Evolutionary conservation across 2,329 filamentous ascomycete species (phyloP), one percentile per base, ranked within the genome.

Genomic region (Pseudogymnoascus sp.): DNA sequence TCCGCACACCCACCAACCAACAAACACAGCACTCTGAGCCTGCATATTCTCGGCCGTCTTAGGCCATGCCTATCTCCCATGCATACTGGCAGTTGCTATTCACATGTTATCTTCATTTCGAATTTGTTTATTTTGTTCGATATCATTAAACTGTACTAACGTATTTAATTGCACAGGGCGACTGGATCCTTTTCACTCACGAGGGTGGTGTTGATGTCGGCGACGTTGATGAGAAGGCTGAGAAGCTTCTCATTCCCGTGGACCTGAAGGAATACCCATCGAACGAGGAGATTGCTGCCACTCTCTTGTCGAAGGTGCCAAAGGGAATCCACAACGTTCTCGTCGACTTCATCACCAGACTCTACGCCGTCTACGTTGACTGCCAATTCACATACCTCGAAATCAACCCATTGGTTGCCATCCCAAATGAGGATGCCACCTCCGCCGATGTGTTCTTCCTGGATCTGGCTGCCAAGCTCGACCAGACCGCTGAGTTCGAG

Each of bases 381-480:
- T 96, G 91, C 87, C 95, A 99, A 81, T 99, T 99, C 86, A 97
- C 95, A 75, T 99, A 99, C 83, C 91, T 99, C 72, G 95, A 99
- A 81, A 99, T 99, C 84, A 99, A 99, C 87, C 95, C 95, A 71
- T 83, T 99, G 69, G 95, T 99, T 67, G 95, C 97, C 76, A 93
- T 99, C 73, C 95, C 95, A 78, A 97, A 97, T 78, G 89, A 85
- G 70, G 88, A 93, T 72, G 89, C 85, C 75, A 97, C 93, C 70
- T 96, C 92, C 64, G 95, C 95, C 64, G 89, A 92, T 44, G 95
- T 99, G 62, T 86, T 97, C 86, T 99, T 99, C 88, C 87, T 99
- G 71, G 95, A 99, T 82, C 84, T 99, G 76, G 95, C 95, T 73
- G 95, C 95, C 76, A 99, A 99, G 87, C 84, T 99, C 68, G 95